Percentiles rank a stretch among this genome's conserved stretches.
Conservation (phyloP, 108 stramenopile species). For the Conticribra weissflogii region DNA sequence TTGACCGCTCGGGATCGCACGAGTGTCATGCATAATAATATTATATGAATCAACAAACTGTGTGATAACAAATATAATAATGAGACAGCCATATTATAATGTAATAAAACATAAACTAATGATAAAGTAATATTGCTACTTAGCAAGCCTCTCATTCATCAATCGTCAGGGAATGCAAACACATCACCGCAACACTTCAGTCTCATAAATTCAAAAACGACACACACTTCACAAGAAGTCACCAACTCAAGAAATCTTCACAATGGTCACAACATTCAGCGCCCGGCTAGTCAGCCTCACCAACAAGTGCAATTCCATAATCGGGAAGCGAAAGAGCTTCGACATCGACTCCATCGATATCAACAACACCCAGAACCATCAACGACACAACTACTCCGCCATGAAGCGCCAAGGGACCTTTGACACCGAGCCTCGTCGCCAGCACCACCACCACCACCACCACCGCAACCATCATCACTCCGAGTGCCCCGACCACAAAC, state of each 20-base stretch:
- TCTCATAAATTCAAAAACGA: neutral
- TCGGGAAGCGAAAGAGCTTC: constrained; percentile 11
- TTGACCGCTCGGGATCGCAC: too few species aligned
- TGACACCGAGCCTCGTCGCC: neutral
- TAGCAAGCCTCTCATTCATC: too few species aligned
- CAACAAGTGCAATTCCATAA: constrained; percentile 5
- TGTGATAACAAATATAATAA: too few species aligned
- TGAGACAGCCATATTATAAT: too few species aligned
- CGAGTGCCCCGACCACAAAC: neutral
- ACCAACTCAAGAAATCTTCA: neutral
- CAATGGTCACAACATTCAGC: constrained; percentile 36
- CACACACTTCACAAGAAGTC: neutral
- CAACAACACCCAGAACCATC: neutral
- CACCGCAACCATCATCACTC: neutral
- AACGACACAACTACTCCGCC: neutral
- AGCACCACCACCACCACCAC: neutral
- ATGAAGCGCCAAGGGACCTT: constrained; percentile 7
- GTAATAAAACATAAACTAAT: too few species aligned
- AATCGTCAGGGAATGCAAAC: neutral
- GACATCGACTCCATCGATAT: constrained; percentile 1
- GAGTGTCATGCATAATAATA: too few species aligned
- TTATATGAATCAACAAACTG: too few species aligned
- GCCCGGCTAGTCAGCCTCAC: constrained; percentile 11
- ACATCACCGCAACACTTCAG: neutral
- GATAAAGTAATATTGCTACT: too few species aligned